phyloP scores from a whole-genome alignment of 2,329 filamentous ascomycete genomes.

The Bertia moriformis region DNA sequence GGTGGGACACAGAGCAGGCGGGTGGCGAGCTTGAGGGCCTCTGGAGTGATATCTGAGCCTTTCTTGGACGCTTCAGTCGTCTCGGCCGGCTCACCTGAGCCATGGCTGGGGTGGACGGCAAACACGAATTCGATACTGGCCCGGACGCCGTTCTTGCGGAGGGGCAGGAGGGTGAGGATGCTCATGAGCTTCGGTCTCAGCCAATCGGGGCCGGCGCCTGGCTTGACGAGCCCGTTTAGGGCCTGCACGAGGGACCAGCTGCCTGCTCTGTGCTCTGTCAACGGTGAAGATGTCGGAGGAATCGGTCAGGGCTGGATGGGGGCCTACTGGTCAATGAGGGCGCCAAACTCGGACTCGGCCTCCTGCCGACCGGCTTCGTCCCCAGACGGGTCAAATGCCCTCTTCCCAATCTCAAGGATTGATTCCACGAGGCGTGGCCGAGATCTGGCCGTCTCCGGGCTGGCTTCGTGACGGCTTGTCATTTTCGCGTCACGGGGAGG shows the following conservation, averaged over 20 bases:
- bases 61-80: constrained; percentile 19
- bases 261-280: constrained; percentile 14
- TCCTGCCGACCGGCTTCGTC: constrained; percentile 15
- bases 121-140: constrained; percentile 59
- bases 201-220: constrained; percentile 41
- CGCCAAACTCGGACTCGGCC: constrained; percentile 24
- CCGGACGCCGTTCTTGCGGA: constrained; percentile 48
- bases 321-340: constrained; percentile 30
- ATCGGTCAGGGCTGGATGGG: neutral
- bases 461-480: too few species aligned
- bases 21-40: constrained; percentile 50
- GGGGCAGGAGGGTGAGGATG: constrained; percentile 42
- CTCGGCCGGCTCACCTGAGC: constrained; percentile 16
- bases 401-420: constrained; percentile 24
- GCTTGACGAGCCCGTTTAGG: constrained; percentile 49
- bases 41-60: constrained; percentile 51
- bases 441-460: too few species aligned
- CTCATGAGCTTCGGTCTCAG: constrained; percentile 40
- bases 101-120: constrained; percentile 40
- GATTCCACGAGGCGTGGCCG: constrained; percentile 12
- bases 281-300: neutral
- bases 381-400: constrained; percentile 30
- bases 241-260: constrained; percentile 42
- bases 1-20: constrained; percentile 47
- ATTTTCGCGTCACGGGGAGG: too few species aligned